phyloP scores from a whole-genome alignment of 345 rosid species.

The Camelina hispida region DNA sequence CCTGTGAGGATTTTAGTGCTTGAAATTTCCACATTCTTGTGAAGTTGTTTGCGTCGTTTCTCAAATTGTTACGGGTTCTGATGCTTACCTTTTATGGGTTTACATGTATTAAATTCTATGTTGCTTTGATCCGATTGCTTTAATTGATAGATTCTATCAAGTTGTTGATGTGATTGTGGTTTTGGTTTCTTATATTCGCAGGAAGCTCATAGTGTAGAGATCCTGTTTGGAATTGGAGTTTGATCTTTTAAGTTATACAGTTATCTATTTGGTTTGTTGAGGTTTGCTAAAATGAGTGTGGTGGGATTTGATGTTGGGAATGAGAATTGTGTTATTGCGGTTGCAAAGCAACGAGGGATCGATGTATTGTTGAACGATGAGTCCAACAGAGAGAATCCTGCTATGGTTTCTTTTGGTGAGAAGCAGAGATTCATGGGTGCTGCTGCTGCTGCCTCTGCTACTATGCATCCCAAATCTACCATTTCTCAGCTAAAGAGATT shows the following conservation, averaged over 20 bases:
- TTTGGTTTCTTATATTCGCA: constrained; percentile 10
- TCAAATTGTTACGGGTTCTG: neutral
- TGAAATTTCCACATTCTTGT: neutral
- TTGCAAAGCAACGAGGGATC: constrained; percentile 70
- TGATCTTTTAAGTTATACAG: neutral
- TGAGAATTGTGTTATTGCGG: constrained; percentile 81
- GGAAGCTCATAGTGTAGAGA: constrained; percentile 25
- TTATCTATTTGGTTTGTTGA: neutral
- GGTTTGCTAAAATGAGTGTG: constrained; percentile 60
- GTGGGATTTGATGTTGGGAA: constrained; percentile 81
- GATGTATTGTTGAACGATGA: constrained; percentile 83
- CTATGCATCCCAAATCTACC: constrained; percentile 77
- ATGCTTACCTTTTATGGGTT: neutral
- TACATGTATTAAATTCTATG: neutral
- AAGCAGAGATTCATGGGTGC: constrained; percentile 85
- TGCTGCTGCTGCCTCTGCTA: constrained; percentile 78
- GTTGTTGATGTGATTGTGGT: constrained; percentile 21
- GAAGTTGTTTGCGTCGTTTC: constrained; percentile 3
- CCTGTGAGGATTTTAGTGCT: neutral
- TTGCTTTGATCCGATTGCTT: constrained; percentile 12
- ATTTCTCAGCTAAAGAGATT: constrained; percentile 75
- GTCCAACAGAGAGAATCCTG: constrained; percentile 69
- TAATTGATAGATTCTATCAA: neutral
- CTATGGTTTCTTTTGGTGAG: constrained; percentile 79
- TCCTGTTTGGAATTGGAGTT: neutral